Percentiles rank a stretch among this genome's conserved stretches.
Evolutionary conservation across 2,329 filamentous ascomycete species (phyloP).

Genomic region (Fusarium luffae): DNA sequence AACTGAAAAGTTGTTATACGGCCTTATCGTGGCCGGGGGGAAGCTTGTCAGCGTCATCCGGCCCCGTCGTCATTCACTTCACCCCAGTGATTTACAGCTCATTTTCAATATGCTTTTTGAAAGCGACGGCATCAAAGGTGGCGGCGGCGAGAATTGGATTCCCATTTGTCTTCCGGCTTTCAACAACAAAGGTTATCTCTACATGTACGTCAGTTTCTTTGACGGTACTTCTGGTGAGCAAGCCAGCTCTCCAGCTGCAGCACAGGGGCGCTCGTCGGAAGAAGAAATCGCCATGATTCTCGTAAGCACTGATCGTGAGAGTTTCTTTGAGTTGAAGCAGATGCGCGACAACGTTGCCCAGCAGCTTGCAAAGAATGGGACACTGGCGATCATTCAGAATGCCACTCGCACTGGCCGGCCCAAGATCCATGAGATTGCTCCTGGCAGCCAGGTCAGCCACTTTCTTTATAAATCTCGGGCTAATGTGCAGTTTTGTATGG

Average conservation of each 20-base stretch:
- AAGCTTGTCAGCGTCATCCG: conserved; percentile 94
- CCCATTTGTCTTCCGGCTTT: conserved; percentile 95
- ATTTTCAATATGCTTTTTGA: conserved; percentile 99
- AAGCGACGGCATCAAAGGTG: conserved; percentile 89
- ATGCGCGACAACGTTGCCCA: conserved; percentile 72
- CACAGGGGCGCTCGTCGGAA: conserved; percentile 73
- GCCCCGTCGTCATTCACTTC: conserved; percentile 93
- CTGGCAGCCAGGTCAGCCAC: conserved; percentile 84
- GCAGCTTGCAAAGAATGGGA: conserved; percentile 80
- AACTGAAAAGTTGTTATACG: conserved; percentile 85
- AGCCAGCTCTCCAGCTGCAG: conserved; percentile 62
- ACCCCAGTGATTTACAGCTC: conserved; percentile 93
- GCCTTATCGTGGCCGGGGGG: conserved; percentile 90
- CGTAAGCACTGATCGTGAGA: conserved; percentile 92
- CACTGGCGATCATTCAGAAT: conserved; percentile 77
- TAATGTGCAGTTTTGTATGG: conserved; percentile 97
- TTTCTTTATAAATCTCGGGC: conserved; percentile 95
- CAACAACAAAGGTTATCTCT: conserved; percentile 95
- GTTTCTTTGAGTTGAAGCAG: conserved; percentile 87
- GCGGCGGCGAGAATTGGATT: conserved; percentile 95
- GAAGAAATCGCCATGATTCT: conserved; percentile 91
- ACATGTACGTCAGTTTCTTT: conserved; percentile 99
- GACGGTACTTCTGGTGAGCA: conserved; percentile 63
- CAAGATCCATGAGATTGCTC: conserved; percentile 77
- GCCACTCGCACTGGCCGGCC: conserved; percentile 79